Evolutionary conservation across 2,329 filamentous ascomycete species (phyloP), one percentile per base, ranked within the genome.

Genomic region (Allantophomopsis lycopodina): DNA sequence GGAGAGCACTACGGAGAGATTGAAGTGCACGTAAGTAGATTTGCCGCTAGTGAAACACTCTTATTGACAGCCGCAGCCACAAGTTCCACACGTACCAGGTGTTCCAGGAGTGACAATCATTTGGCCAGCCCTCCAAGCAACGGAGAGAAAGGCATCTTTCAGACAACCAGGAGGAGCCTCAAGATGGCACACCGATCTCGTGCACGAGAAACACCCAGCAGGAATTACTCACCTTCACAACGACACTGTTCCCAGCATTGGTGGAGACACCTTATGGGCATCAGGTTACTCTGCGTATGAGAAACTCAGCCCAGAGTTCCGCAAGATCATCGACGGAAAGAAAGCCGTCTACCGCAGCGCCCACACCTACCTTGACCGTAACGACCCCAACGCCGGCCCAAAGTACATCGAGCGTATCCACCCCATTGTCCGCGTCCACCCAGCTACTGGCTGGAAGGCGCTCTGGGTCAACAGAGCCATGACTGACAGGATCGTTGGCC

Each of bases 241-340:
- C 40, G 78, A 82, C 52, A 77, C 76, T 0, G 64, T 84, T 0
- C 53, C 53, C 10, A 42, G 41, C 0, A 53, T 74, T 0, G 80
- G 80, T 2, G 80, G 80, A 10, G 80, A 85, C 54, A 84, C 80
- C 0, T 67, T 84, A 0, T 85, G 80, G 79, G 76, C 79, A 0
- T 76, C 69, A 42, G 78, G 79, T 1, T 84, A 84, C 51, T 63
- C 72, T 0, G 79, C 79, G 0, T 85, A 85, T 48, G 78, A 83
- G 56, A 84, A 84, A 58, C 66, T 84, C 0, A 80, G 75, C 1
- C 80, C 79, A 0, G 70, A 63, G 2, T 84, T 85, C 60, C 76
- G 79, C 32, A 71, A 71, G 53, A 72, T 84, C 39, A 79, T 84
- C 44, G 79, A 84, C 48, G 79, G 79, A 5, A 69, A 65, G 42